Conservation (phyloP, 441 rosid species). For the Brassica hybrid region DNA sequence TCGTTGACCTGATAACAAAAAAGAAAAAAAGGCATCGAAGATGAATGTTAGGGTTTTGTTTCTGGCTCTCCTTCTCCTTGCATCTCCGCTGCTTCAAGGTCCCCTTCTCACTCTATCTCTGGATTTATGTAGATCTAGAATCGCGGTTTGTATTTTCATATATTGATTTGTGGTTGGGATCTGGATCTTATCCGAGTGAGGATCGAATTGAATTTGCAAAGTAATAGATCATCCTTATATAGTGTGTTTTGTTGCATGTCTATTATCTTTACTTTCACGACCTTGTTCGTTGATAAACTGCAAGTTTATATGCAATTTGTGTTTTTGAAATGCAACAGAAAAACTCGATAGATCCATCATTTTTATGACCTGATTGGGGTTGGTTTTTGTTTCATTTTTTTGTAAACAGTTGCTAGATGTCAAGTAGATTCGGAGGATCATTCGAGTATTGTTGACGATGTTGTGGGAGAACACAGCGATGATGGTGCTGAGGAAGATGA, state of each 20-base stretch:
- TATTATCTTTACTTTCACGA: neutral
- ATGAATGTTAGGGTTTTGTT: conserved; percentile 71
- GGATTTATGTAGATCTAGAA: conserved; percentile 55
- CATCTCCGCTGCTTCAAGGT: conserved; percentile 87
- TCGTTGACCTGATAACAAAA: conserved; percentile 33
- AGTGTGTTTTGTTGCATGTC: neutral
- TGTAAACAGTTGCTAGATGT: conserved; percentile 68
- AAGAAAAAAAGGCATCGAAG: conserved; percentile 47
- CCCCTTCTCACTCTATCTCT: neutral
- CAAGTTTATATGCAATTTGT: neutral
- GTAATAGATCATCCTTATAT: neutral
- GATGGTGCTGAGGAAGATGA: conserved; percentile 81
- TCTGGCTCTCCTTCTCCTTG: conserved; percentile 81
- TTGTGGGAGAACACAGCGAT: conserved; percentile 59
- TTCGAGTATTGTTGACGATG: conserved; percentile 47
- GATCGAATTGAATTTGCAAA: neutral
- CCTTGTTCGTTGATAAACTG: neutral
- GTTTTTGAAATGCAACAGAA: neutral
- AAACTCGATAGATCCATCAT: neutral
- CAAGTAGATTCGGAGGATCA: conserved; percentile 67
- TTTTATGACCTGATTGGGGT: neutral
- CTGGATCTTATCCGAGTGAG: conserved; percentile 30
- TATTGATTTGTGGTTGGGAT: conserved; percentile 26
- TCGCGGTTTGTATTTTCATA: neutral
- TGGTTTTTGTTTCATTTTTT: neutral